Conservation (phyloP, 2,329 filamentous ascomycete genomes). For the Colletotrichum sp. region DNA sequence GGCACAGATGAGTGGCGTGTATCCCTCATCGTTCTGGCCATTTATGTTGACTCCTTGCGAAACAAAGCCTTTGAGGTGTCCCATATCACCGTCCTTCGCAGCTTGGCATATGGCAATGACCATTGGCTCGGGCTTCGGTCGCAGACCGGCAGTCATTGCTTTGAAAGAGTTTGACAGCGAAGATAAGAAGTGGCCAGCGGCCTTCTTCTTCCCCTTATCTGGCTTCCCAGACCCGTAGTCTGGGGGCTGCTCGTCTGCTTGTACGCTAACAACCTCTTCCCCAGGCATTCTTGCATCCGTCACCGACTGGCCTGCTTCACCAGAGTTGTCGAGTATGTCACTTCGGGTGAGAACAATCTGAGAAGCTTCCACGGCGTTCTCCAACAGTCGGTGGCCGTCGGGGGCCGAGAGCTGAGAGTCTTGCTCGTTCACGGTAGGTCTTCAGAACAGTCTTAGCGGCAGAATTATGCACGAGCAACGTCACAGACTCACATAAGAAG, state of each 20-base stretch:
- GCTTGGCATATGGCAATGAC: conserved; percentile 42
- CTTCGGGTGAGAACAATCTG: background rate
- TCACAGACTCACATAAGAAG: conserved; percentile 7
- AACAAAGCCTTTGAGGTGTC: conserved; percentile 36
- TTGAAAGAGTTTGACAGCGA: conserved; percentile 39
- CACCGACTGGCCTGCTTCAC: background rate
- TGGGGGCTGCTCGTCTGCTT: background rate
- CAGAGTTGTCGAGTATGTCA: background rate
- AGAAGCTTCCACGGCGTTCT: conserved; percentile 14
- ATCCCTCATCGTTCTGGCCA: conserved; percentile 39
- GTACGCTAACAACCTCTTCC: background rate
- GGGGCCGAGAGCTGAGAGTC: conserved; percentile 2
- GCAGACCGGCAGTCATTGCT: conserved; percentile 35
- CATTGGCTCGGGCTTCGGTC: conserved; percentile 40
- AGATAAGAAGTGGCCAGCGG: conserved; percentile 24
- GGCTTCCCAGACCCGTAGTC: background rate
- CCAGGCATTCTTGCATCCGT: background rate
- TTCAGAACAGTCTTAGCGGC: background rate
- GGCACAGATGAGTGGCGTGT: conserved; percentile 38
- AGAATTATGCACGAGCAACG: background rate
- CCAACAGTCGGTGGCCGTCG: conserved; percentile 2
- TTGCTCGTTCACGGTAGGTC: conserved; percentile 7
- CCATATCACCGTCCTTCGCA: conserved; percentile 34
- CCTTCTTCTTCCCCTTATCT: conserved; percentile 18
- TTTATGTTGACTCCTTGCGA: conserved; percentile 40